A percentile compares a stretch with the other conserved stretches of the same genome.
Conservation (phyloP, 2,329 filamentous ascomycete genomes). For the Raffaelea albimanens region DNA sequence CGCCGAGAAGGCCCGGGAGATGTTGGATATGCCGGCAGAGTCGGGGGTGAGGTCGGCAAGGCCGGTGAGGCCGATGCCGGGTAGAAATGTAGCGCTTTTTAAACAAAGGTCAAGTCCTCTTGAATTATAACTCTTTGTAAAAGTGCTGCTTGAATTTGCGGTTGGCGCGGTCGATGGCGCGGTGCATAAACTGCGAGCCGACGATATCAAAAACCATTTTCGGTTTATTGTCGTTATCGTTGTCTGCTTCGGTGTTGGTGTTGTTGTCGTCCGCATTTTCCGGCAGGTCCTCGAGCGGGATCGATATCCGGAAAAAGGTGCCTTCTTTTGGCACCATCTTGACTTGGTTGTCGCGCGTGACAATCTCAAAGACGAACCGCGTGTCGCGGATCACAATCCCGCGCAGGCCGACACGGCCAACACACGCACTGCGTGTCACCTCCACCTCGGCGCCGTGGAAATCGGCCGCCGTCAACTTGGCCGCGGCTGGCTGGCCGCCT, state of each 20-base stretch:
- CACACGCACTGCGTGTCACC: slow-evolving; percentile 73
- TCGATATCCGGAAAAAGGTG: slow-evolving; percentile 69
- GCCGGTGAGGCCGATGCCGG: too few species aligned
- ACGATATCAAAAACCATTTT: slow-evolving; percentile 70
- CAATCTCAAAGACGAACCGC: slow-evolving; percentile 75
- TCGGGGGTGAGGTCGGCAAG: too few species aligned
- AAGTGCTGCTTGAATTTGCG: slow-evolving; percentile 88
- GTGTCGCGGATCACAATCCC: slow-evolving; percentile 88
- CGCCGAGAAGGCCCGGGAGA: too few species aligned
- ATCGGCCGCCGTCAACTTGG: slow-evolving; percentile 76
- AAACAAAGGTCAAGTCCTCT: not conserved
- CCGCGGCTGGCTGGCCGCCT: slow-evolving; percentile 51
- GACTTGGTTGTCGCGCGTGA: slow-evolving; percentile 60
- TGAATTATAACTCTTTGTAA: slow-evolving; percentile 57
- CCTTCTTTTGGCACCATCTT: slow-evolving; percentile 86
- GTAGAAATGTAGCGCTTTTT: too few species aligned
- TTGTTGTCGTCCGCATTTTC: slow-evolving; percentile 14
- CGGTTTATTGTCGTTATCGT: slow-evolving; percentile 8
- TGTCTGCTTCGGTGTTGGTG: slow-evolving; percentile 13
- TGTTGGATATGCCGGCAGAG: too few species aligned
- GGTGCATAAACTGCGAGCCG: slow-evolving; percentile 76
- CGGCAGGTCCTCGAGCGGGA: slow-evolving; percentile 31
- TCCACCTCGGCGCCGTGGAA: slow-evolving; percentile 80
- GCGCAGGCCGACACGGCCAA: slow-evolving; percentile 68
- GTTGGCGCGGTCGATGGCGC: slow-evolving; percentile 76